Base-by-base conservation (phyloP, 768 basidiomycete species). In the Pleurotus tuoliensis region DNA sequence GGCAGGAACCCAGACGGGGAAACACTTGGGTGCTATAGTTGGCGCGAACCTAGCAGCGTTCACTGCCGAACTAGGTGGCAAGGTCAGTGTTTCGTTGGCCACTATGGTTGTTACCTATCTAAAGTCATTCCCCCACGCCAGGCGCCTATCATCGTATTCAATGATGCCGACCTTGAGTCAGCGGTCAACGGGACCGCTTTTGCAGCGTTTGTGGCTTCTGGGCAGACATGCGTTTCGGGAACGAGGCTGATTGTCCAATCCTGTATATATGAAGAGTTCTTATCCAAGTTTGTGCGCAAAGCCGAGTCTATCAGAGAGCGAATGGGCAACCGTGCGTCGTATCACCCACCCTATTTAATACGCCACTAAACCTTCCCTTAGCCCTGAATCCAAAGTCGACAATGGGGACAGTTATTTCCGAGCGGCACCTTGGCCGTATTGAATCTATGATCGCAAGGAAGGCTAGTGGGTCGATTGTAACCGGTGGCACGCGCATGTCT, bases 191-290 rank as follows among this genome's bases (percentile, higher is more conserved):
- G 92, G 15, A 82, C 82, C 5, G 87, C 90, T 0, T 94, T 94
- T 64, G 87, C 90, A 8, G 82, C 87, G 0, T 94, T 94, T 62
- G 75, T 94, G 49, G 92, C 92, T 1, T 91, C 90, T 20, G 92
- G 92, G 3, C 92, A 94, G 72, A 93, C 92, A 7, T 93, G 92
- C 58, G 87, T 94, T n/a, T 93, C 92, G 1, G 92, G 90, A n/a
- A 86, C 90, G 11, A 82, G 92, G n/a, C 74, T 94, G 16, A 75
- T 93, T 4, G 71, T 94, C 5, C 90, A 93, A 56, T 80, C 83
- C 43, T 66, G 69, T 7, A 77, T 93, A 46, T 92, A 90, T 60
- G 80, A 89, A 45, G 68, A 70, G 2, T 93, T 94, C 69, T 76
- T 92, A 74, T 63, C 67, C 5, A 66, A 64, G 15, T 85, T 92